phyloP scores from a whole-genome alignment of 371 early-diverging fungal species.

The Haplosporangium sp. region DNA sequence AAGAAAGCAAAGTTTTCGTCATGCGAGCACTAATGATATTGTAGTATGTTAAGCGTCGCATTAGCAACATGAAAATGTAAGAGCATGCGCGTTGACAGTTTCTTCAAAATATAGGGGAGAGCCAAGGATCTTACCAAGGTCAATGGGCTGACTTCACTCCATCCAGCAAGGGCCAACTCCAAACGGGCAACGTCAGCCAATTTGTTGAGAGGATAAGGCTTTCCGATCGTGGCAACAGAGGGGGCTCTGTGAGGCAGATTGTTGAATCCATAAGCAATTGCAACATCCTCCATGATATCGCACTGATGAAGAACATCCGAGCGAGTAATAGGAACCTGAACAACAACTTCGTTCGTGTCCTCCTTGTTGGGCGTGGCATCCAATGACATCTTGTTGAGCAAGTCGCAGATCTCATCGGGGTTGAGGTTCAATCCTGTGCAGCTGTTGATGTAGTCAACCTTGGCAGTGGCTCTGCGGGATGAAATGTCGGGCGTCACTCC shows the following conservation, averaged over 20 bases:
- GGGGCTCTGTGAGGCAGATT: conserved; percentile 90
- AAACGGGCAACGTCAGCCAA: conserved; percentile 89
- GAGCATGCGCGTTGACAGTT: too few species aligned
- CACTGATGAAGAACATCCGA: conserved; percentile 98
- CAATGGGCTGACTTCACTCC: conserved; percentile 96
- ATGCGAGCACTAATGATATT: conserved; percentile 83
- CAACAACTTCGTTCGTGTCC: conserved; percentile 74
- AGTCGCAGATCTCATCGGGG: conserved; percentile 79
- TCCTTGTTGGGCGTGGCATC: conserved; percentile 70
- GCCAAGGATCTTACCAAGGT: conserved; percentile 75
- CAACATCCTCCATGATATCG: conserved; percentile 99
- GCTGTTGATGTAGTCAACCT: conserved; percentile 88
- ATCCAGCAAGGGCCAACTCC: conserved; percentile 95
- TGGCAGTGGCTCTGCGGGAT: conserved; percentile 76
- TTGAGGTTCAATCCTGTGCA: conserved; percentile 81
- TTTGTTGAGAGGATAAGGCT: conserved; percentile 95
- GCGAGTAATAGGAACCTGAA: conserved; percentile 93
- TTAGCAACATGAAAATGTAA: too few species aligned
- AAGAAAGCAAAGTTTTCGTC: conserved; percentile 95
- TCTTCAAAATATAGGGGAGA: neutral
- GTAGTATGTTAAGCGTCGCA: conserved; percentile 1
- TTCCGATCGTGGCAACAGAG: conserved; percentile 86
- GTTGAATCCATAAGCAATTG: conserved; percentile 99
- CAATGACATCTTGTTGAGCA: conserved; percentile 91
- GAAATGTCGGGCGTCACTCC: conserved; percentile 81